Evolutionary conservation across 2,329 filamentous ascomycete species (phyloP).

Genomic region (Fusarium albosuccineum): DNA sequence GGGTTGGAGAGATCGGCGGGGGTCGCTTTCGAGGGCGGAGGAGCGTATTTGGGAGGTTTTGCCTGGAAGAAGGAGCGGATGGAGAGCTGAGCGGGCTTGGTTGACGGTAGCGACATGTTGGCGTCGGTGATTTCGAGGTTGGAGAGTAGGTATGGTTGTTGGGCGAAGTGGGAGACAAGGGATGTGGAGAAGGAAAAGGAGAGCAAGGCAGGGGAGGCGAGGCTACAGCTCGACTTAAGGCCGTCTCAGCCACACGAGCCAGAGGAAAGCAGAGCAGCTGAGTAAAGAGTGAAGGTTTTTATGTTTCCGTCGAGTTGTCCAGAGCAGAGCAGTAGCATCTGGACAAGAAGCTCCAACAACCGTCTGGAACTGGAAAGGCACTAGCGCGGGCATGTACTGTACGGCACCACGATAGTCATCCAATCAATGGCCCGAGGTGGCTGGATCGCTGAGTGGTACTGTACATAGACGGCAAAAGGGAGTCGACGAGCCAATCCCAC

Average conservation of each 20-base stretch:
- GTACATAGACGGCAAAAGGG: background rate
- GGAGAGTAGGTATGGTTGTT: background rate
- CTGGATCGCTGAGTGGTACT: background rate
- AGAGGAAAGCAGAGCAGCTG: constrained; percentile 2
- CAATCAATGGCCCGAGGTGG: constrained; percentile 16
- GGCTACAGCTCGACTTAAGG: constrained; percentile 14
- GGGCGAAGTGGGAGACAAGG: background rate
- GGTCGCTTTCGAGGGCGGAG: constrained; percentile 48
- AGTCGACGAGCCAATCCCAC: constrained; percentile 19
- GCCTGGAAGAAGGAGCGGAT: constrained; percentile 73
- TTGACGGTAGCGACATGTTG: constrained; percentile 57
- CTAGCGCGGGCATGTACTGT: constrained; percentile 16
- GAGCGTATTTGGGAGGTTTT: constrained; percentile 56
- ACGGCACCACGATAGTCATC: background rate
- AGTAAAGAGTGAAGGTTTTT: constrained; percentile 7
- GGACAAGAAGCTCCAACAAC: constrained; percentile 27
- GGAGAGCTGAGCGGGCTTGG: constrained; percentile 63
- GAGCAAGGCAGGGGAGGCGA: constrained; percentile 11
- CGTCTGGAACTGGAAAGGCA: constrained; percentile 2
- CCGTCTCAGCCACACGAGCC: constrained; percentile 6
- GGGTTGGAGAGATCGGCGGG: constrained; percentile 36
- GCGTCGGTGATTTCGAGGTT: background rate
- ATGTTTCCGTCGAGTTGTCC: constrained; percentile 31
- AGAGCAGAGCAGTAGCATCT: constrained; percentile 13
- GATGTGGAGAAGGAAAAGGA: background rate